phyloP scores from a whole-genome alignment of 805 yeast species.

The Pichia nanzhaoensis region DNA sequence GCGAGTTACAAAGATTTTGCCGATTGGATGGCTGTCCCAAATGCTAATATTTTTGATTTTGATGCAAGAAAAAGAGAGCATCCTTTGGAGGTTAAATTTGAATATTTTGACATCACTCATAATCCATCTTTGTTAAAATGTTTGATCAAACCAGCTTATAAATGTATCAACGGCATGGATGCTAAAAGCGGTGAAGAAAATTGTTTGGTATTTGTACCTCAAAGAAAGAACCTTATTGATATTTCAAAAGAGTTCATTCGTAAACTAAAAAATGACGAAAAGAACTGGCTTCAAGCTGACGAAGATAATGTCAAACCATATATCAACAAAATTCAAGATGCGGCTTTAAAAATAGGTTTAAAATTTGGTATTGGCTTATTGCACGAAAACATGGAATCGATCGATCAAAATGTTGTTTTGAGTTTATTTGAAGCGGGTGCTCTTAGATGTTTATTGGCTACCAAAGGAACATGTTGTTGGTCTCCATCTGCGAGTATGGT shows the following conservation, averaged over 20 bases:
- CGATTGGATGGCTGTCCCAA: slow-evolving; percentile 77
- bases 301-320: slow-evolving; percentile 34
- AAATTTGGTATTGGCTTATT: slow-evolving; percentile 58
- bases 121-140: slow-evolving; percentile 46
- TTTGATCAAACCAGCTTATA: slow-evolving; percentile 44
- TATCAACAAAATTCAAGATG: slow-evolving; percentile 41
- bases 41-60: slow-evolving; percentile 59
- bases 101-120: slow-evolving; percentile 40
- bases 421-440: slow-evolving; percentile 44
- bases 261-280: slow-evolving; percentile 28
- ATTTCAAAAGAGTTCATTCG: slow-evolving; percentile 40
- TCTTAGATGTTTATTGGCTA: slow-evolving; percentile 51
- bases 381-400: slow-evolving; percentile 48
- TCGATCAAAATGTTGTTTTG: slow-evolving; percentile 52
- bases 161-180: slow-evolving; percentile 32
- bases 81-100: slow-evolving; percentile 54
- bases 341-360: slow-evolving; percentile 37
- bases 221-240: slow-evolving; percentile 47
- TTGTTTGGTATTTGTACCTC: slow-evolving; percentile 51
- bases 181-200: slow-evolving; percentile 26
- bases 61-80: slow-evolving; percentile 51
- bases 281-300: slow-evolving; percentile 36
- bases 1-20: slow-evolving; percentile 74
- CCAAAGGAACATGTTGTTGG: slow-evolving; percentile 47
- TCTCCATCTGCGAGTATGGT: slow-evolving; percentile 51